Conservation (phyloP, 2,329 filamentous ascomycete genomes). For the Diaporthe sp. region DNA sequence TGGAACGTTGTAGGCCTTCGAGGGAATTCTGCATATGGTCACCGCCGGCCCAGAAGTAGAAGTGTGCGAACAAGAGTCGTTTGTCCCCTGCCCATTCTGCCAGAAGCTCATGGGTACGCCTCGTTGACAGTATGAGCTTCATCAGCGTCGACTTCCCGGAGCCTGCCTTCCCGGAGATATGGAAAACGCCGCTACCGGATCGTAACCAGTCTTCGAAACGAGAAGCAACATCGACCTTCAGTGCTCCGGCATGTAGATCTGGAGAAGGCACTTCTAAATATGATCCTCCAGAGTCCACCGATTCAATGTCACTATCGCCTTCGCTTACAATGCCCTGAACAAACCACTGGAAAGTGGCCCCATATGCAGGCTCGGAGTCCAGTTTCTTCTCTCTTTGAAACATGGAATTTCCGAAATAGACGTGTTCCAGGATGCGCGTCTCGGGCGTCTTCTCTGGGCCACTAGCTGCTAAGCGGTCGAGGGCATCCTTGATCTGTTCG, state of each 20-base stretch:
- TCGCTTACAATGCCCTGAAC: neutral
- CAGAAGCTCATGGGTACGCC: neutral
- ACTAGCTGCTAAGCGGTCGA: neutral
- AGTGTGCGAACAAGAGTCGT: neutral
- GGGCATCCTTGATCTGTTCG: neutral
- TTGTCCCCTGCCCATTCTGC: neutral
- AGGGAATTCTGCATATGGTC: neutral
- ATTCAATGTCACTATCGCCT: neutral
- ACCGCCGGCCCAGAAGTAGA: neutral
- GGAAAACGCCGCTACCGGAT: neutral
- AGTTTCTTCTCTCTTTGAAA: neutral
- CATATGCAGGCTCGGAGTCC: neutral
- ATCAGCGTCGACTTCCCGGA: neutral
- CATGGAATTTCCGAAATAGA: neutral
- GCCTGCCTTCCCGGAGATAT: neutral
- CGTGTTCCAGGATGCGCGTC: neutral
- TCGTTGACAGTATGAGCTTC: neutral
- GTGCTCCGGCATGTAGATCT: no score
- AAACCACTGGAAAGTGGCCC: neutral
- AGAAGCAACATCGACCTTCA: neutral
- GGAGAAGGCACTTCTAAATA: no score
- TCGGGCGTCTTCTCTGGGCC: neutral
- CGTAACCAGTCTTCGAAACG: neutral
- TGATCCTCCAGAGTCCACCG: no score
- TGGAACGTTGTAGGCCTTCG: neutral